phyloP scores from a whole-genome alignment of 768 basidiomycete genomes.

The Kwoniella bestiolae region DNA sequence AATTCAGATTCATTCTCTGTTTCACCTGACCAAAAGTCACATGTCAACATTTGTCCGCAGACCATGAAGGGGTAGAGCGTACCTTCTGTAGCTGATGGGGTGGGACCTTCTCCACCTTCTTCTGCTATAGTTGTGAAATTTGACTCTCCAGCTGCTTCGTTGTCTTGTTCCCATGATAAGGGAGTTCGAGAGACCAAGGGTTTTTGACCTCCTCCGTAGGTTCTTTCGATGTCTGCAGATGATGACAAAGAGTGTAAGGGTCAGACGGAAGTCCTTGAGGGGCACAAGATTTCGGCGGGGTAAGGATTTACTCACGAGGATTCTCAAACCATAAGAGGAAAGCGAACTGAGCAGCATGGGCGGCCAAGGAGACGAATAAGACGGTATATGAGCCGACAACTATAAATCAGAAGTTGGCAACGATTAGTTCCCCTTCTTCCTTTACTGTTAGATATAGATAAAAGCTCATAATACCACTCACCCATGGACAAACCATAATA shows the following conservation, averaged over 20 bases:
- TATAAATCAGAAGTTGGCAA: constrained; percentile 9
- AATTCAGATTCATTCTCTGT: constrained; percentile 51
- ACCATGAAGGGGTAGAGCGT: constrained; percentile 2
- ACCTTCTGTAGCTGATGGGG: constrained; percentile 57
- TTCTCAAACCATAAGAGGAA: constrained; percentile 97
- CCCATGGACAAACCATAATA: constrained; percentile 91
- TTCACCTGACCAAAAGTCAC: constrained; percentile 37
- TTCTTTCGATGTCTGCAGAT: constrained; percentile 79
- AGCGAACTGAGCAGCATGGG: constrained; percentile 93
- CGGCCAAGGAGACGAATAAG: constrained; percentile 88
- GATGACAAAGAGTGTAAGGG: background rate
- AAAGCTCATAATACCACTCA: too few species aligned
- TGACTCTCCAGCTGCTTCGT: constrained; percentile 19
- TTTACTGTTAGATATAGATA: too few species aligned
- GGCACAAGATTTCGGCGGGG: background rate
- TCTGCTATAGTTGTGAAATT: constrained; percentile 10
- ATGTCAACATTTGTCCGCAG: background rate
- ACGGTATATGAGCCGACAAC: constrained; percentile 62
- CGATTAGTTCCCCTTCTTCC: too few species aligned
- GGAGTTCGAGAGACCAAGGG: constrained; percentile 84
- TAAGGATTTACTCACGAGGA: constrained; percentile 70
- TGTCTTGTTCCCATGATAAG: constrained; percentile 33
- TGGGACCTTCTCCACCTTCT: constrained; percentile 27
- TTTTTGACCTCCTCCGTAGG: constrained; percentile 84
- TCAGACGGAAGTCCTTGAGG: background rate